Evolutionary conservation across 768 basidiomycete genomes (phyloP).

Genomic region (Boletus rubroflammeus): DNA sequence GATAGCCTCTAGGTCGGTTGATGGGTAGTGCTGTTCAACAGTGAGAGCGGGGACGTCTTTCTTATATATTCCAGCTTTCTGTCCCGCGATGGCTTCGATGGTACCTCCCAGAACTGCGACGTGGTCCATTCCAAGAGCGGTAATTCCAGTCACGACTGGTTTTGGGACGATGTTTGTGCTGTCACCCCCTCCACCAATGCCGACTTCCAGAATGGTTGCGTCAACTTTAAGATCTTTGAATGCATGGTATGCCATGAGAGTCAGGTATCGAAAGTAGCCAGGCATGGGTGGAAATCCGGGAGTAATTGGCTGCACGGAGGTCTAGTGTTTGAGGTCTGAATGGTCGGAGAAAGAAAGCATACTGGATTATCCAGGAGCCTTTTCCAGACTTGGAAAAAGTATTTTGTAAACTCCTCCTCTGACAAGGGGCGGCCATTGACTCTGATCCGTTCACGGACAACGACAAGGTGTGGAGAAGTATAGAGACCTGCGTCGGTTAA

Average conservation of each 20-base stretch:
- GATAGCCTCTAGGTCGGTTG: conserved; percentile 60
- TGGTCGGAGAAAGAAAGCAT: conserved; percentile 10
- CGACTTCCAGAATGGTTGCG: conserved; percentile 93
- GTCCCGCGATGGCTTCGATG: conserved; percentile 83
- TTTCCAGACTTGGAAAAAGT: conserved; percentile 97
- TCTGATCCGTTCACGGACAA: conserved; percentile 92
- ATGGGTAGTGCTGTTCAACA: conserved; percentile 75
- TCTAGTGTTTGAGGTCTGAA: not conserved
- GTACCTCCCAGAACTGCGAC: conserved; percentile 84
- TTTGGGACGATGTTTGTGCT: conserved; percentile 93
- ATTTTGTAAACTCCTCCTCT: conserved; percentile 83
- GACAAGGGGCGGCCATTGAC: conserved; percentile 88
- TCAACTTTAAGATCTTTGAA: conserved; percentile 81
- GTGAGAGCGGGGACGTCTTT: conserved; percentile 84
- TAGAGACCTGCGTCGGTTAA: conserved; percentile 64
- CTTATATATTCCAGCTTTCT: conserved; percentile 98
- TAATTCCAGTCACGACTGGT: conserved; percentile 87
- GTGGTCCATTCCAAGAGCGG: conserved; percentile 91
- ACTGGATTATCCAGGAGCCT: conserved; percentile 67
- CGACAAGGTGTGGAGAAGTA: conserved; percentile 94
- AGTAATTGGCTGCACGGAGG: conserved; percentile 39
- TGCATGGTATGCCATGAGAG: conserved; percentile 86
- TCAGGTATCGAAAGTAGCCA: conserved; percentile 90
- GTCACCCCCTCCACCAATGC: conserved; percentile 91
- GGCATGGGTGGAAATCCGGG: conserved; percentile 69